Conservation (phyloP, 768 basidiomycete genomes). For the Boletus tomentosulus region DNA sequence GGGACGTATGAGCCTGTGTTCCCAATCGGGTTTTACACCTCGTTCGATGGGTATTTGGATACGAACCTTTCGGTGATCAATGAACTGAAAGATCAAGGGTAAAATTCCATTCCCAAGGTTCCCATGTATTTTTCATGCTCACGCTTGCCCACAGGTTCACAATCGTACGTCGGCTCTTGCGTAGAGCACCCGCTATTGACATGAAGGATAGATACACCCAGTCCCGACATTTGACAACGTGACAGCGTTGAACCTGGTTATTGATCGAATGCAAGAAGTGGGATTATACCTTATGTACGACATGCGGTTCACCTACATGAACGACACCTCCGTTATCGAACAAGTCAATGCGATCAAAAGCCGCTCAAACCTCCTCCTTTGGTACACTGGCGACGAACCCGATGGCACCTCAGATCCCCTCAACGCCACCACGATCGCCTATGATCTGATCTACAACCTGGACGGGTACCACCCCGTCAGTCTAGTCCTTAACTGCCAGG, state of each 20-base stretch:
- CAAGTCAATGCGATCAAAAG: conserved; percentile 68
- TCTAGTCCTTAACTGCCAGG: conserved; percentile 59
- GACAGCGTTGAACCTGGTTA: conserved; percentile 50
- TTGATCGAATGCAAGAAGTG: conserved; percentile 70
- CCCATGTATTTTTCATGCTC: background rate
- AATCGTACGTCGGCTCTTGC: conserved; percentile 29
- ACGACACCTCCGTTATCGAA: conserved; percentile 54
- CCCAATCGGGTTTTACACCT: conserved; percentile 44
- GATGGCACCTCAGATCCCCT: conserved; percentile 68
- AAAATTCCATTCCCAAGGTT: background rate
- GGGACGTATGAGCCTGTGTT: conserved; percentile 49
- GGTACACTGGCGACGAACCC: conserved; percentile 75
- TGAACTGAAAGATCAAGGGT: conserved; percentile 32
- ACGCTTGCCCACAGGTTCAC: conserved; percentile 9
- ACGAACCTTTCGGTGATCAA: conserved; percentile 24
- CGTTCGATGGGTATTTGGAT: conserved; percentile 32
- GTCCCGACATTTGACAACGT: conserved; percentile 62
- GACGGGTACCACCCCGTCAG: conserved; percentile 69
- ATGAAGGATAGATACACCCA: conserved; percentile 52
- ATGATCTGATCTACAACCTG: conserved; percentile 53
- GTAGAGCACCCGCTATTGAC: background rate
- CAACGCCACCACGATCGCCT: conserved; percentile 46
- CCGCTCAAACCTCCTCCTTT: conserved; percentile 63
- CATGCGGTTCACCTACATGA: conserved; percentile 72
- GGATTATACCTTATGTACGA: conserved; percentile 78